These are phyloP conservation scores for Novymonas esmeraldas DNA, from an alignment of 208 protist species.

Conservation along the genomic window DNA sequence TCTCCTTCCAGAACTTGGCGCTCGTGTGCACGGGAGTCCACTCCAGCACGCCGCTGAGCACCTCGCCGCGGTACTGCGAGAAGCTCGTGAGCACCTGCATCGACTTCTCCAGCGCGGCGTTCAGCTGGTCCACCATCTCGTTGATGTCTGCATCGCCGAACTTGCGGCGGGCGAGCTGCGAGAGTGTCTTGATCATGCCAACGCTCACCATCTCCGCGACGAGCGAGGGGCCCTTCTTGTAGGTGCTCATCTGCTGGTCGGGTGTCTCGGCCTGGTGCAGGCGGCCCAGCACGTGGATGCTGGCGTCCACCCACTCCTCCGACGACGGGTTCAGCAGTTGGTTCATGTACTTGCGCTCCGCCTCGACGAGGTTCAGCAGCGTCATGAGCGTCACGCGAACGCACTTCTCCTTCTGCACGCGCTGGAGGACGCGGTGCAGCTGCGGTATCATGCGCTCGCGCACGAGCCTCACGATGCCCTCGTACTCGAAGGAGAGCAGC, in stretches of 20 bases:
- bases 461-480: conserved; percentile 73
- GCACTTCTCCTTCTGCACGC: conserved; percentile 94
- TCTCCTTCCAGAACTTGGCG: conserved; percentile 95
- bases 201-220: conserved; percentile 92
- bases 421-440: conserved; percentile 85
- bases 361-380: conserved; percentile 83
- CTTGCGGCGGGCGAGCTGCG: conserved; percentile 75
- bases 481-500: conserved; percentile 88
- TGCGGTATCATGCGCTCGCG: conserved; percentile 83
- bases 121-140: conserved; percentile 65
- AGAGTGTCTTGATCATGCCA: conserved; percentile 90
- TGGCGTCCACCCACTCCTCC: conserved; percentile 50
- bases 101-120: conserved; percentile 71
- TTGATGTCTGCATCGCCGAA: conserved; percentile 93
- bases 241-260: conserved; percentile 28
- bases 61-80: conserved; percentile 92
- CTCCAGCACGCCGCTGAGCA: conserved; percentile 85
- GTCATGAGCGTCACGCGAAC: conserved; percentile 88
- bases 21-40: conserved; percentile 94
- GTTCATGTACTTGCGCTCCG: conserved; percentile 68
- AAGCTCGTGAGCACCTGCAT: conserved; percentile 93
- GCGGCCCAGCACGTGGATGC: conserved; percentile 40
- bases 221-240: conserved; percentile 64
- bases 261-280: conserved; percentile 35
- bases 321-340: conserved; percentile 52